These are phyloP conservation scores for Balamuthia mandrillaris DNA, from an alignment of 208 protist genomes.

Conservation along the genomic window DNA sequence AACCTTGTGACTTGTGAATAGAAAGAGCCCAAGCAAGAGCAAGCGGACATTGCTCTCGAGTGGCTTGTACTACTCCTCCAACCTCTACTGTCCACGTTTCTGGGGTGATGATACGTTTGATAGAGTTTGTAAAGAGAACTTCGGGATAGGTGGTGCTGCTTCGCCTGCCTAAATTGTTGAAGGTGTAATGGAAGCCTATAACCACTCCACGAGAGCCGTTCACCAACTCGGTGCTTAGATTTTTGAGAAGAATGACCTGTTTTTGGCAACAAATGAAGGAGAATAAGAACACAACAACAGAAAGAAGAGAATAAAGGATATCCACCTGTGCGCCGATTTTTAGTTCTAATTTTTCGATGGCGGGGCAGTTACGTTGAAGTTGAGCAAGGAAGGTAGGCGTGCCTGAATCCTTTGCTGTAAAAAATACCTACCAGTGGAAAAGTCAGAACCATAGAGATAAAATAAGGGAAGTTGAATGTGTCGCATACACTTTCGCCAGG, in stretches of 20 bases:
- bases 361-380: background rate
- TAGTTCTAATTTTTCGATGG: constrained; percentile 26
- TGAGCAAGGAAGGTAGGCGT: background rate
- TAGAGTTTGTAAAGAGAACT: background rate
- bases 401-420: background rate
- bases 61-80: background rate
- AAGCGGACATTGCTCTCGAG: constrained; percentile 79
- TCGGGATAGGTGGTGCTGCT: constrained; percentile 17
- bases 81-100: background rate
- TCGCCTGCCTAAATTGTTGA: too few relatives aligned
- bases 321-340: constrained; percentile 69
- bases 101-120: background rate
- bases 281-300: background rate
- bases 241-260: constrained; percentile 69
- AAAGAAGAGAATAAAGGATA: constrained; percentile 58
- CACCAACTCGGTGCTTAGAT: constrained; percentile 57
- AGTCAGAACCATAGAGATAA: background rate
- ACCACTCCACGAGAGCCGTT: constrained; percentile 56
- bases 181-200: constrained; percentile 33
- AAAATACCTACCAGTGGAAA: background rate
- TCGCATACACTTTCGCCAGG: background rate
- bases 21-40: constrained; percentile 89
- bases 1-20: constrained; percentile 92
- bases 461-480: background rate
- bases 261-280: background rate